Conservation (phyloP, 768 basidiomycete genomes). For the Trametes cubensis region DNA sequence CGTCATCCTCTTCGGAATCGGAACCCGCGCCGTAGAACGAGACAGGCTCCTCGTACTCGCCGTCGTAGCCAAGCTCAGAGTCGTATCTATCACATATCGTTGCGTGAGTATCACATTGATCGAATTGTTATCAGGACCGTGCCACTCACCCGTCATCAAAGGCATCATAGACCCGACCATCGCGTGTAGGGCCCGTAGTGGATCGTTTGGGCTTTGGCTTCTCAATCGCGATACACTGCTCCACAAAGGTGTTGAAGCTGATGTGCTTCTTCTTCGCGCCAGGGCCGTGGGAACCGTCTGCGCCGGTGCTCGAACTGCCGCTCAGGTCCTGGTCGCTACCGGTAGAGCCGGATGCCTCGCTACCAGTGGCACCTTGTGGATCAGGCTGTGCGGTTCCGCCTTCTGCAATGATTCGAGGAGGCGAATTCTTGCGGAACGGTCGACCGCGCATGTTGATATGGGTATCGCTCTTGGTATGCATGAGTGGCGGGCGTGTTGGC, state of each 20-base stretch:
- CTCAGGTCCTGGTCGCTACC: conserved; percentile 38
- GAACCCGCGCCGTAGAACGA: conserved; percentile 32
- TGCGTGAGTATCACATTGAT: neutral
- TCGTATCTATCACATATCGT: conserved; percentile 52
- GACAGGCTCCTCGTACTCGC: conserved; percentile 46
- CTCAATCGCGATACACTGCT: conserved; percentile 92
- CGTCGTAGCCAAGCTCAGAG: conserved; percentile 57
- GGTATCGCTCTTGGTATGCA: conserved; percentile 89
- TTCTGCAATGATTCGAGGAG: conserved; percentile 58
- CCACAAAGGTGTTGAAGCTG: conserved; percentile 96
- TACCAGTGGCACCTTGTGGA: conserved; percentile 22
- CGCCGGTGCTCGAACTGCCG: conserved; percentile 31
- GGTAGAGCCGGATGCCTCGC: conserved; percentile 35
- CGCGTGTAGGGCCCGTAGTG: conserved; percentile 22
- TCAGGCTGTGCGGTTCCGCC: conserved; percentile 26
- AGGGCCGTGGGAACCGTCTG: conserved; percentile 25
- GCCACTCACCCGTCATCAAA: conserved; percentile 67
- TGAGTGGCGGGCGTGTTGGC: conserved; percentile 57
- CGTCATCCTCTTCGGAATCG: conserved; percentile 47
- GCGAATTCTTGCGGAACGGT: conserved; percentile 64
- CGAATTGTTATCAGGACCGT: neutral
- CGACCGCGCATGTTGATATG: conserved; percentile 57
- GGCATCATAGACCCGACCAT: conserved; percentile 31
- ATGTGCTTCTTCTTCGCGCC: conserved; percentile 81
- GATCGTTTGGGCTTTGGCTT: conserved; percentile 53